Percentiles rank a stretch among this genome's conserved stretches.
Conservation (phyloP, 805 yeast species). For the Candida vartiovaarae region DNA sequence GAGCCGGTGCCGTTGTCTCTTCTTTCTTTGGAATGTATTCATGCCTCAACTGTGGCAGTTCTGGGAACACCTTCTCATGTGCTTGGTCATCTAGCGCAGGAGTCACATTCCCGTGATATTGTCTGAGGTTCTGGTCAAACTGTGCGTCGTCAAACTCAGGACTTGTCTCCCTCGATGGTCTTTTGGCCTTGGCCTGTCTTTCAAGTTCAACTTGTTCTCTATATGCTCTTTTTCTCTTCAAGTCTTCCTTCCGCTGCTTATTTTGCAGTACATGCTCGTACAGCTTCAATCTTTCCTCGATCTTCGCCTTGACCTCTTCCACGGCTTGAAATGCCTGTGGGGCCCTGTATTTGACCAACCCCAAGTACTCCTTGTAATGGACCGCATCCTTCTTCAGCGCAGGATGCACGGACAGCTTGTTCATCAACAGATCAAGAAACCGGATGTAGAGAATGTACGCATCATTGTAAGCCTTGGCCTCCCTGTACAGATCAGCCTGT, state of each 20-base stretch:
- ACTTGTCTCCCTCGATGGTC: background rate
- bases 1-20: conserved; percentile 3
- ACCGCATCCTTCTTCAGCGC: conserved; percentile 26
- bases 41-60: conserved; percentile 4
- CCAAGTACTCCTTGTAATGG: conserved; percentile 9
- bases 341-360: conserved; percentile 18
- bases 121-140: conserved; percentile 13
- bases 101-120: background rate
- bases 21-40: background rate
- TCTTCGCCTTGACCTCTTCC: conserved; percentile 19
- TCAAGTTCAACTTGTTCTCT: background rate
- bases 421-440: conserved; percentile 49
- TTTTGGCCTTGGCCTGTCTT: background rate
- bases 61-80: background rate
- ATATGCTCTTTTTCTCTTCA: conserved; percentile 11
- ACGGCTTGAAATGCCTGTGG: conserved; percentile 18
- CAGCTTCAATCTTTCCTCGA: conserved; percentile 27
- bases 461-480: conserved; percentile 36
- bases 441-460: conserved; percentile 52
- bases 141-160: conserved; percentile 16
- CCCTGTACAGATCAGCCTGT: conserved; percentile 37
- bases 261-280: conserved; percentile 22
- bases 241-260: conserved; percentile 18
- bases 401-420: conserved; percentile 40
- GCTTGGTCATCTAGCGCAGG: too few relatives aligned